Percentiles rank a stretch among this genome's conserved stretches.
Evolutionary conservation across 1,139 yeast genomes (phyloP).

Genomic region (Ashbya aceris): DNA sequence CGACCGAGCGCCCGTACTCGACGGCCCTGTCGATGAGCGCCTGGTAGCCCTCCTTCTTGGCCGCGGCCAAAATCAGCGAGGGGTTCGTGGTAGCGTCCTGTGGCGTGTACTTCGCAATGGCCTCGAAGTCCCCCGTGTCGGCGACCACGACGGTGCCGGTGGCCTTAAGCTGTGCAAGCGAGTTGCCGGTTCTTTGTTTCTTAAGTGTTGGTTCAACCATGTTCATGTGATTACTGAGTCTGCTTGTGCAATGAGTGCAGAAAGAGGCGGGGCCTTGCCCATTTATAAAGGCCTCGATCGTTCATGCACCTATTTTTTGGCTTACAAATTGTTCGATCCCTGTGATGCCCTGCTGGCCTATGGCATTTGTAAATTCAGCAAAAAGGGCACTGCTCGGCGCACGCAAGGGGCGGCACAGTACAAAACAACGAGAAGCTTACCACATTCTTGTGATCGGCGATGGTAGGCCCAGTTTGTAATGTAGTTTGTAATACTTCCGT

Average conservation of each 20-base stretch:
- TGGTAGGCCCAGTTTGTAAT: too few species aligned
- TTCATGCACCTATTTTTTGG: too few species aligned
- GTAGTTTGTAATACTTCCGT: too few species aligned
- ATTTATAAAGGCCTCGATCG: too few species aligned
- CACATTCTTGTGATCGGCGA: too few species aligned
- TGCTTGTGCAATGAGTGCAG: too few species aligned
- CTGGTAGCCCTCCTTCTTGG: slow-evolving; percentile 85
- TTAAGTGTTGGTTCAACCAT: slow-evolving; percentile 29
- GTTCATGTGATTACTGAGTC: slow-evolving; percentile 7
- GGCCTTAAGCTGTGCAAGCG: slow-evolving; percentile 89
- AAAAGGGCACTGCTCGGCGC: too few species aligned
- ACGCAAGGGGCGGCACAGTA: too few species aligned
- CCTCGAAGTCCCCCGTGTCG: slow-evolving; percentile 98
- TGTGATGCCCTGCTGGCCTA: too few species aligned
- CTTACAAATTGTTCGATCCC: background rate
- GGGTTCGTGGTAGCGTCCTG: slow-evolving; percentile 99
- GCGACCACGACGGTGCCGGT: slow-evolving; percentile 95
- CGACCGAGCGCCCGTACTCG: slow-evolving; percentile 63
- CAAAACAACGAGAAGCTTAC: too few species aligned
- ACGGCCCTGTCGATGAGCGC: slow-evolving; percentile 85
- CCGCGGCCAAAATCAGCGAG: slow-evolving; percentile 90
- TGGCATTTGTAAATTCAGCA: too few species aligned
- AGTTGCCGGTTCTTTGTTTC: slow-evolving; percentile 47
- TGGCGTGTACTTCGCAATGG: slow-evolving; percentile 95
- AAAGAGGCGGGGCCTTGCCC: too few species aligned